A percentile compares a stretch with the other conserved stretches of the same genome.
Evolutionary conservation across 2,329 filamentous ascomycete species (phyloP).

Genomic region (Penicillium sp.): DNA sequence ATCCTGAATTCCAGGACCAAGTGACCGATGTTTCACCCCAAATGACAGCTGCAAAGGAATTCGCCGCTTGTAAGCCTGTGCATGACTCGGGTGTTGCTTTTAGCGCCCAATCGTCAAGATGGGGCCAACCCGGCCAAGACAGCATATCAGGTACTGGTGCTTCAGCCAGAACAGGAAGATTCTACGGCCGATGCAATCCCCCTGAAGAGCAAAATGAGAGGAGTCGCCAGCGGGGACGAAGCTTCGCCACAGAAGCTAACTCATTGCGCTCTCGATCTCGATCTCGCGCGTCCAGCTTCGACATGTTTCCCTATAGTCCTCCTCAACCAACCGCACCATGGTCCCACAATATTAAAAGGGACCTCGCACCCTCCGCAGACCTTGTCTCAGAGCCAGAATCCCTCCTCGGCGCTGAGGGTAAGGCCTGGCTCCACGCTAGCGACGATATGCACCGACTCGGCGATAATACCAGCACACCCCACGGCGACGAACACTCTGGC

Average conservation of each 20-base stretch:
- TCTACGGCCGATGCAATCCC: constrained; percentile 17
- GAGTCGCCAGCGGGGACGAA: constrained; percentile 7
- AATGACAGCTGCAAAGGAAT: constrained; percentile 1
- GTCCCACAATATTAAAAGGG: constrained; percentile 4
- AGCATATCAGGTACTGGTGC: constrained; percentile 2
- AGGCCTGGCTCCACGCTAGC: constrained; percentile 14
- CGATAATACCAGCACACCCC: not conserved
- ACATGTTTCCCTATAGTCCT: constrained; percentile 21
- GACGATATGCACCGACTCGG: constrained; percentile 3
- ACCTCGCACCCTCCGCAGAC: not conserved
- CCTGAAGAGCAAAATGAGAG: not conserved
- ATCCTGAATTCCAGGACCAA: constrained; percentile 1
- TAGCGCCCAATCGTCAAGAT: constrained; percentile 1
- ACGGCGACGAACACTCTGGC: not conserved
- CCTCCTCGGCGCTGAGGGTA: constrained; percentile 9
- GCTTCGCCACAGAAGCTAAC: constrained; percentile 7
- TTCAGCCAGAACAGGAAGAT: constrained; percentile 5
- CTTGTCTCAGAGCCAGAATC: not conserved
- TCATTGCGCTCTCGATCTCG: constrained; percentile 1
- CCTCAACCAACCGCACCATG: constrained; percentile 9
- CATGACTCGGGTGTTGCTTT: constrained; percentile 16
- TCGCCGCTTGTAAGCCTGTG: constrained; percentile 1
- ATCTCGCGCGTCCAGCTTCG: constrained; percentile 9
- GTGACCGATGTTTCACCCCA: constrained; percentile 4
- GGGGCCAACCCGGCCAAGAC: not conserved